Percentiles rank a stretch among this genome's conserved stretches.
These are phyloP conservation scores for Spergularia azorica DNA, from an alignment of 179 eudicot genomes.

Conservation along the genomic window DNA sequence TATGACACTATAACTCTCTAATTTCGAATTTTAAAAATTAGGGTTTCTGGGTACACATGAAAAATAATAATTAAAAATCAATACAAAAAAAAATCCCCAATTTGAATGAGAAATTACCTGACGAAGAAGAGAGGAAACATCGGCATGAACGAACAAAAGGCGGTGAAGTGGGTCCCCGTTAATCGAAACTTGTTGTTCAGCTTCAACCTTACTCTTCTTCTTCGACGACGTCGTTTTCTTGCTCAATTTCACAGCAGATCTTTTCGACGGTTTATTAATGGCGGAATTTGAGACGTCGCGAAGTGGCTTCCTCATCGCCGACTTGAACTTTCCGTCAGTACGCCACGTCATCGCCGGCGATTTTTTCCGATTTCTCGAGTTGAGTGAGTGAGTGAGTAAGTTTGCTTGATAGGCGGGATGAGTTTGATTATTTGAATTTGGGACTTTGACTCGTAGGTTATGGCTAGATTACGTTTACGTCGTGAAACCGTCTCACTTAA, in stretches of 20 bases:
- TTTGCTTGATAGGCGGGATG: not conserved
- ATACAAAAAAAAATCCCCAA: not conserved
- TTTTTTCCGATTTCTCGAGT: not conserved
- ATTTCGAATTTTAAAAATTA: not conserved
- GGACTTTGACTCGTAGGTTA: no score
- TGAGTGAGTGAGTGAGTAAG: no score
- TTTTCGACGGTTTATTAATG: slow-evolving; percentile 14
- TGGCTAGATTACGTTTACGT: no score
- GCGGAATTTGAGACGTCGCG: slow-evolving; percentile 57
- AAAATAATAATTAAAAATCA: not conserved
- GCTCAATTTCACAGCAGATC: slow-evolving; percentile 28
- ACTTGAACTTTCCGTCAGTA: slow-evolving; percentile 41
- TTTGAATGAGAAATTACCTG: slow-evolving; percentile 46
- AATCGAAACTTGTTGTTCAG: not conserved
- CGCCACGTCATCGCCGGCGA: slow-evolving; percentile 29
- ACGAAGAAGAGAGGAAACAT: slow-evolving; percentile 55
- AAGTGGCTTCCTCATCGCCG: slow-evolving; percentile 53
- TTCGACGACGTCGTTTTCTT: not conserved
- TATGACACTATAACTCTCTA: not conserved
- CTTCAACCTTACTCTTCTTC: not conserved
- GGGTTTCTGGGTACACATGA: not conserved
- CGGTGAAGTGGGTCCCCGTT: slow-evolving; percentile 56
- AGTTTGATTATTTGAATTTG: slow-evolving; percentile 10
- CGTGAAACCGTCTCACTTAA: no score
- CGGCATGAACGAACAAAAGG: slow-evolving; percentile 68